Evolutionary conservation across 2,329 filamentous ascomycete species (phyloP), one percentile per base, ranked within the genome.

Genomic region (Blumeriella jaapii): DNA sequence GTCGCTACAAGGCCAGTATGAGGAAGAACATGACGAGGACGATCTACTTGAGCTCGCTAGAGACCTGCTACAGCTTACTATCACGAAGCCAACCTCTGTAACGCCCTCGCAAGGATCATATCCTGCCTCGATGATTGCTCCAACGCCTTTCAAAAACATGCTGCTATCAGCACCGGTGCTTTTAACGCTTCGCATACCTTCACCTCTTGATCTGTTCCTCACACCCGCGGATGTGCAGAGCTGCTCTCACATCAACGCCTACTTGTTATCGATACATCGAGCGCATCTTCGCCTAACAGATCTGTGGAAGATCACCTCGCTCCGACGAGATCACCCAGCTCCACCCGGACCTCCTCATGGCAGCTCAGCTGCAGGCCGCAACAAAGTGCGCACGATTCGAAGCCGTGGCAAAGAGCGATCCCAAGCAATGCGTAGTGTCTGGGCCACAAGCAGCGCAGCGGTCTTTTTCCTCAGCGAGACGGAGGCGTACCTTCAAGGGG

Each of bases 391-490:
- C 16, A 61, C 71, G 14, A 68, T 82, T 8, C 71, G 85, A 17
- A 61, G 71, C 47, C 71, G 82, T 32, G 72, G 77, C 46, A 73
- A 74, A 16, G 55, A 62, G 11, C 70, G 89, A 12, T 68, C 71
- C 4, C 65, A 68, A 20, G 69, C 72, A 0, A 81, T 93, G 68
- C 75, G 91, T 11, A 80, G 77, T 44, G 72, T 89, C 1, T 98
- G 91, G 91, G 89, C 86, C 0, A 93, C 84, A 0, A 80, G 82
- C 48, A 86, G 82, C 52, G 82, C 86, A 2, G 80, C 84, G 1
- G 73, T 93, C 3, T 95, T 94, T 60, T 82, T 96, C 48, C 66
- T 96, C 3, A 84, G 82, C 0, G 87, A 95, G 55, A 79, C 84
- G 10, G 82, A 89, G 47, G 76, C 76, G 3, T 96, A 93, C 51